Evolutionary conservation across 2,329 filamentous ascomycete species (phyloP).

Genomic region (Remersonia thermophila): DNA sequence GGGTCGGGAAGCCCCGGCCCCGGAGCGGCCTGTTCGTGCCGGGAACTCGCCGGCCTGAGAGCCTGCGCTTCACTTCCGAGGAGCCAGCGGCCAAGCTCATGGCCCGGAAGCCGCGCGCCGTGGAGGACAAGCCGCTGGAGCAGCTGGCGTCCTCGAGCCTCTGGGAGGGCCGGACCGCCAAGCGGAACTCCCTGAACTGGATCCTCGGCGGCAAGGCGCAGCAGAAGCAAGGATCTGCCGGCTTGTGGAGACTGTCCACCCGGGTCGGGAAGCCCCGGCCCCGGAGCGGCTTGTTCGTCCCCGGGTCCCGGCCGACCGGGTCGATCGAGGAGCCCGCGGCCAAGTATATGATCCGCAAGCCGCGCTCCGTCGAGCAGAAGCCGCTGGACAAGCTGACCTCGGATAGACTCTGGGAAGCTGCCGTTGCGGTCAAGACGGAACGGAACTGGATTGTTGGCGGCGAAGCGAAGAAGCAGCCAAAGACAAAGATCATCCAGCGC

Average conservation of each 20-base stretch:
- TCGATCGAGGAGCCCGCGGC: slow-evolving; percentile 21
- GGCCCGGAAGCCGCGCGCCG: slow-evolving; percentile 17
- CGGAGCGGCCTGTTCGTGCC: slow-evolving; percentile 1
- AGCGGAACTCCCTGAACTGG: slow-evolving; percentile 12
- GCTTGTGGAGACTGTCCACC: not conserved
- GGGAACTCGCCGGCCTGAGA: slow-evolving; percentile 2
- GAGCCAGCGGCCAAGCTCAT: slow-evolving; percentile 21
- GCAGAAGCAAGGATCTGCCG: not conserved
- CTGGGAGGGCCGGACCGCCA: slow-evolving; percentile 12
- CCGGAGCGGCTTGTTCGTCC: slow-evolving; percentile 1
- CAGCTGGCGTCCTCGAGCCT: slow-evolving; percentile 16
- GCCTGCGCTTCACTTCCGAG: slow-evolving; percentile 16
- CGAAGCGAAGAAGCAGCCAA: not conserved
- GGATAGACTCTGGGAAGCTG: slow-evolving; percentile 14
- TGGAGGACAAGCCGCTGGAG: slow-evolving; percentile 16
- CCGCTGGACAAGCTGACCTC: slow-evolving; percentile 18
- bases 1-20: not conserved
- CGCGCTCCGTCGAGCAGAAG: slow-evolving; percentile 14
- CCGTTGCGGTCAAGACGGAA: slow-evolving; percentile 4
- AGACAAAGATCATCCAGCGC: slow-evolving; percentile 3
- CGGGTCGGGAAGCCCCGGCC: not conserved
- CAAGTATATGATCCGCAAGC: slow-evolving; percentile 19
- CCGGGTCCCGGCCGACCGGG: too few relatives aligned
- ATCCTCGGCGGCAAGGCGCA: slow-evolving; percentile 10
- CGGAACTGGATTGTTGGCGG: slow-evolving; percentile 17